A percentile compares a stretch with the other conserved stretches of the same genome.
Evolutionary conservation across 1,284 basidiomycete genomes (phyloP).

Genomic region (Peniophora sp.): DNA sequence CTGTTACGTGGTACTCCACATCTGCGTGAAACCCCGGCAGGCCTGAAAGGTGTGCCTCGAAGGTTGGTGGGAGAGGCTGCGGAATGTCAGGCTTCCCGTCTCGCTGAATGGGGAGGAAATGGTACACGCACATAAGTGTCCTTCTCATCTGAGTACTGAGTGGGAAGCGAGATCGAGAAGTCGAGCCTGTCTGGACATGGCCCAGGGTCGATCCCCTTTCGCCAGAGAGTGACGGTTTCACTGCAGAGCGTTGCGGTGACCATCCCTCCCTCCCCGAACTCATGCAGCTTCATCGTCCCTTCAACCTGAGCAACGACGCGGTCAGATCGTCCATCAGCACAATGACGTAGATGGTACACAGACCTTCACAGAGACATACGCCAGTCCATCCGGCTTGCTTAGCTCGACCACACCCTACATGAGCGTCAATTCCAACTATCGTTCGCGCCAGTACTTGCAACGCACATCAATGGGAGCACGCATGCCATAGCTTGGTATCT

Average conservation of each 20-base stretch:
- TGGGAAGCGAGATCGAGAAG: constrained; percentile 51
- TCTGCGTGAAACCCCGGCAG: constrained; percentile 59
- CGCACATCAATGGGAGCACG: constrained; percentile 37
- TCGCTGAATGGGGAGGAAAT: background rate
- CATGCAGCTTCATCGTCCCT: constrained; percentile 48
- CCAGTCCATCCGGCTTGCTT: constrained; percentile 44
- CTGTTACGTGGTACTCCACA: constrained; percentile 51
- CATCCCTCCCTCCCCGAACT: constrained; percentile 58
- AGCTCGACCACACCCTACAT: constrained; percentile 43
- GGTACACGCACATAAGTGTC: constrained; percentile 45
- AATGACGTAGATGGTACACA: constrained; percentile 8
- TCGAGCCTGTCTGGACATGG: constrained; percentile 43
- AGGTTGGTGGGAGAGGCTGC: constrained; percentile 59
- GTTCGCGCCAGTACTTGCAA: background rate
- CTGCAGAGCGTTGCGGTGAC: constrained; percentile 43
- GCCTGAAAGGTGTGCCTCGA: constrained; percentile 50
- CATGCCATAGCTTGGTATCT: constrained; percentile 50
- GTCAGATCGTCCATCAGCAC: constrained; percentile 3
- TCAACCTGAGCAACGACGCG: constrained; percentile 37
- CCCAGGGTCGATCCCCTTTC: constrained; percentile 31
- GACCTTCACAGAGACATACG: constrained; percentile 58
- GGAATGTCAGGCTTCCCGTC: constrained; percentile 1
- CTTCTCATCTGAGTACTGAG: constrained; percentile 46
- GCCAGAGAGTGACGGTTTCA: constrained; percentile 48
- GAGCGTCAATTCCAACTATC: background rate